Evolutionary conservation across 2,329 filamentous ascomycete genomes (phyloP), one percentile per base, ranked within the genome.

Genomic region (Fusarium setosum): DNA sequence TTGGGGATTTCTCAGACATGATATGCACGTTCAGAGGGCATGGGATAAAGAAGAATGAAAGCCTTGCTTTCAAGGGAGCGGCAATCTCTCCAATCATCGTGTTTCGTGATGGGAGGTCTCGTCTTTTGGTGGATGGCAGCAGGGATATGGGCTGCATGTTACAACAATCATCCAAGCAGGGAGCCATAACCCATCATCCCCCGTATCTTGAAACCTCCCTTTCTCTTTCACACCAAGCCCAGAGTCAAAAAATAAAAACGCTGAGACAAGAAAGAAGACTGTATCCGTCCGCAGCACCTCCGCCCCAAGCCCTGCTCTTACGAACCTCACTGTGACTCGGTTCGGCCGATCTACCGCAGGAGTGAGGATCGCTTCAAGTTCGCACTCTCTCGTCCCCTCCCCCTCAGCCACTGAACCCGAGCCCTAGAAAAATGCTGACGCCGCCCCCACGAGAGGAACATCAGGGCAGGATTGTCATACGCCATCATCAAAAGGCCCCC

Each of bases 361-460:
- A 55, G 48, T 40, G 52, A 50, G 35, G 20, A 31, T 24, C 5
- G 38, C 47, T 56, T 56, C 44, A 50, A 42, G 15, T 24, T 17
- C 21, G 23, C 40, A n/a, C 26, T 26, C n/a, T 18, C n/a, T 17
- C n/a, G 9, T 26, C 24, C 18, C 13, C n/a, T n/a, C 15, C 18
- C 40, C 51, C 29, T 32, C 35, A 52, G 61, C 63, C 63, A 59
- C 63, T 8, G n/a, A 13, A 13, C 32, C 15, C 15, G 32, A 23
- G 26, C 49, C 48, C 41, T 17, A 26, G 24, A 67, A 53, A n/a
- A 64, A 67, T 61, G 51, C 42, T 67, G 47, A 56, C 63, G 55
- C 63, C 58, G 53, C 50, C 44, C 56, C 34, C 37, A 23, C 37
- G 26, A 32, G 20, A 40, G n/a, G 34, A 41, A 15, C 59, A 41